A percentile compares a stretch with the other conserved stretches of the same genome.
These are phyloP conservation scores for Xylariomycetidae sp. DNA, from an alignment of 2,329 filamentous ascomycete species.

Conservation along the genomic window DNA sequence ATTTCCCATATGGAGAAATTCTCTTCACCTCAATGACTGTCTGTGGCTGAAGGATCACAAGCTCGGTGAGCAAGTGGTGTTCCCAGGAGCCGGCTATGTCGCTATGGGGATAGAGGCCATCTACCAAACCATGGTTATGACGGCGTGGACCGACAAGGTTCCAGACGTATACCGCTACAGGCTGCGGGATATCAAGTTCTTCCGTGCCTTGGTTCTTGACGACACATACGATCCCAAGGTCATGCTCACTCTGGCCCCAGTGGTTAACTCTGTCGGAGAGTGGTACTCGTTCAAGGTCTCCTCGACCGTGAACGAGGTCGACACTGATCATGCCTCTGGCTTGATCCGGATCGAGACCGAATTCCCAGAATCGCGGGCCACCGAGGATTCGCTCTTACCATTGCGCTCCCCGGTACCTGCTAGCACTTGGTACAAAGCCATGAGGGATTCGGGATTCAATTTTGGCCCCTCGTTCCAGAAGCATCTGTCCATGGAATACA, in stretches of 20 bases:
- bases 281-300: background rate
- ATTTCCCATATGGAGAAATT: conserved; percentile 7
- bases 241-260: background rate
- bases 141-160: background rate
- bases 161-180: background rate
- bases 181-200: background rate
- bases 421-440: conserved; percentile 4
- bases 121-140: conserved; percentile 13
- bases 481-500: conserved; percentile 12
- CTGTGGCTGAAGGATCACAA: conserved; percentile 43
- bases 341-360: conserved; percentile 4
- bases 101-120: conserved; percentile 28
- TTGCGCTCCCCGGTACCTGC: conserved; percentile 1
- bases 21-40: conserved; percentile 8
- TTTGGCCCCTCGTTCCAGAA: conserved; percentile 7
- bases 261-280: background rate
- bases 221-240: background rate
- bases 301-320: background rate
- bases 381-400: background rate
- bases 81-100: conserved; percentile 34
- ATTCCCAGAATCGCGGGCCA: background rate
- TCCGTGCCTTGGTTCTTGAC: background rate
- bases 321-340: background rate
- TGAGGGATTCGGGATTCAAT: conserved; percentile 4
- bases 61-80: conserved; percentile 38